Evolutionary conservation across 2,329 filamentous ascomycete genomes (phyloP), one percentile per base, ranked within the genome.

Genomic region (Allantophomopsis lycopodina): DNA sequence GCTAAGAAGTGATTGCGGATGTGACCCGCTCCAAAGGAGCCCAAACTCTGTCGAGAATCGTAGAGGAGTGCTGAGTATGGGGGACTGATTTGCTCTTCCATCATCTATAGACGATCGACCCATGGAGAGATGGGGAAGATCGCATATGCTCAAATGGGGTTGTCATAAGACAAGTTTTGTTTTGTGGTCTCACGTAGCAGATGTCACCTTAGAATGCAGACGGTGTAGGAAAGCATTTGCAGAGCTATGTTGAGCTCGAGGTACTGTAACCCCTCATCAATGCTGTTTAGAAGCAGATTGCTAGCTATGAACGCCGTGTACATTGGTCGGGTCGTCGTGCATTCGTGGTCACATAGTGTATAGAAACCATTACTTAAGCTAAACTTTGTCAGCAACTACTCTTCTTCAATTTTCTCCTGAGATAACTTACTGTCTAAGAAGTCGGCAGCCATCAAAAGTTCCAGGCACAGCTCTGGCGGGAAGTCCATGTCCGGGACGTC

Each of bases 401-500:
- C 30, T 12, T 16, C 8, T 13, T 20, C 14, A 13, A 35, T 4
- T 8, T 17, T n/a, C 14, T 10, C 14, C 21, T 35, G n/a, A 13
- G 18, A 20, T 35, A 30, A 53, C 65, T 56, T 56, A 73, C 70
- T 67, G 60, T 83, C 78, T 47, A 88, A 63, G 55, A 76, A 89
- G 60, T 88, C 82, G 18, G 83, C 81, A 12, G 82, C 83, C 62
- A 82, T 79, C 47, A 89, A 61, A 44, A 89, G 59, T 62, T 88
- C 83, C 34, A 89, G 66, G 50, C 82, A 87, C 37, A 88, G 64
- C 61, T 88, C 82, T 21, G 82, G 74, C 11, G 82, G 82, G 42
- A 88, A 79, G 13, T 87, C 81, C 76, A 87, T 81, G 52, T 89
- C 83, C 4, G 79, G 76, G 15, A 87, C 81, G 50, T 86, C 77